These are phyloP conservation scores for Picochlorum costavermella DNA, from an alignment of 139 green algal genomes.

Conservation along the genomic window DNA sequence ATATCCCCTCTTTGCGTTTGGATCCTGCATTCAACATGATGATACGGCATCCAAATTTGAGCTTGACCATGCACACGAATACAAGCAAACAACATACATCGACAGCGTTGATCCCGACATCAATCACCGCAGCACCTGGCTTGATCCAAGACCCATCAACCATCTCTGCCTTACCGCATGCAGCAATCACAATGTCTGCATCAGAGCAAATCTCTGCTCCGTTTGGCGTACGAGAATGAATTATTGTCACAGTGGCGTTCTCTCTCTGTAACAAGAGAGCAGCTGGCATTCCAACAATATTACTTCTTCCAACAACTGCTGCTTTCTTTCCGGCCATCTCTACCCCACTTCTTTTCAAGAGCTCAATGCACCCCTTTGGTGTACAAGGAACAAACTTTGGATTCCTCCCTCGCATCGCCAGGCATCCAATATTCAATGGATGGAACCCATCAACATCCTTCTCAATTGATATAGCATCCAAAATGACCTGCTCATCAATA, in stretches of 20 bases:
- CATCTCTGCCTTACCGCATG: constrained; percentile 77
- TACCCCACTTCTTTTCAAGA: constrained; percentile 63
- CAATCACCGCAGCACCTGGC: constrained; percentile 53
- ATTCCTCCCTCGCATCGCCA: constrained; percentile 74
- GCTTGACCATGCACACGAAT: not conserved
- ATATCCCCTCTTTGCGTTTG: constrained; percentile 47
- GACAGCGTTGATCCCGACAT: constrained; percentile 67
- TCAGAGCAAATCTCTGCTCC: constrained; percentile 52
- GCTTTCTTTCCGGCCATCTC: constrained; percentile 60
- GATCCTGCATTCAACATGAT: constrained; percentile 9
- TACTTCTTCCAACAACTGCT: constrained; percentile 83
- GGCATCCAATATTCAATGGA: constrained; percentile 76
- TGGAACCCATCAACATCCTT: constrained; percentile 97
- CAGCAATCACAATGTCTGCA: constrained; percentile 95
- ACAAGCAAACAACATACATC: constrained; percentile 14
- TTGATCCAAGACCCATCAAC: constrained; percentile 74
- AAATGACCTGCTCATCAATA: constrained; percentile 66
- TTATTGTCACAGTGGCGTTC: constrained; percentile 46
- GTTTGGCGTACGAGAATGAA: constrained; percentile 47
- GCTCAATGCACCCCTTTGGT: constrained; percentile 82
- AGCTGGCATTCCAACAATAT: constrained; percentile 88
- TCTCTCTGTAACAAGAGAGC: constrained; percentile 63
- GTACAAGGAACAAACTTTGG: constrained; percentile 81
- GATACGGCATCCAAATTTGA: not conserved
- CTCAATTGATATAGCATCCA: constrained; percentile 74